These are phyloP conservation scores for Thalassiosira livingstoniorum DNA, from an alignment of 352 stramenopile genomes.

Conservation along the genomic window DNA sequence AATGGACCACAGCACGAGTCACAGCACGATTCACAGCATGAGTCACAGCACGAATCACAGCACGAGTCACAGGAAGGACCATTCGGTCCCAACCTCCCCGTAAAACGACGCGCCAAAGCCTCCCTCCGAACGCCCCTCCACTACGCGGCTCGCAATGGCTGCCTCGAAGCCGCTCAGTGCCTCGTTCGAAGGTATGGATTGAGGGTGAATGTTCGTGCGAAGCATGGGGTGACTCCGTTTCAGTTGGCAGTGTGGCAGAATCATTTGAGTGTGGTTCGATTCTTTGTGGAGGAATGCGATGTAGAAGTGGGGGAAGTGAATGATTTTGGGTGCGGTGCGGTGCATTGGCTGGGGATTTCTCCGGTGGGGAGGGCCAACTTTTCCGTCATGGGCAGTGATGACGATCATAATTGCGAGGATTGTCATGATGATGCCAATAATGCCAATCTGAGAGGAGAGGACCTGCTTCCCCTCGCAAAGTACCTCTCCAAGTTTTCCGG, in stretches of 20 bases:
- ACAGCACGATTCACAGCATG: no score
- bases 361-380: constrained; percentile 44
- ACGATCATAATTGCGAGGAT: neutral
- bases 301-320: constrained; percentile 65
- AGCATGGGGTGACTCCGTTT: constrained; percentile 79
- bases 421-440: constrained; percentile 20
- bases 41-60: neutral
- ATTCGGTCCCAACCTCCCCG: neutral
- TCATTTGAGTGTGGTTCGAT: constrained; percentile 67
- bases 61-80: neutral
- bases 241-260: constrained; percentile 87
- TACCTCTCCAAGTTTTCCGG: constrained; percentile 66
- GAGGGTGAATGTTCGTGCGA: constrained; percentile 54
- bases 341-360: constrained; percentile 83
- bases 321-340: constrained; percentile 78
- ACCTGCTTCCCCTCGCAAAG: constrained; percentile 66
- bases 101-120: constrained; percentile 13
- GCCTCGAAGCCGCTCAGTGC: constrained; percentile 55
- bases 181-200: constrained; percentile 63
- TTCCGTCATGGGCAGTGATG: neutral
- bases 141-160: constrained; percentile 80
- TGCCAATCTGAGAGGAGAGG: constrained; percentile 44
- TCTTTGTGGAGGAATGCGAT: constrained; percentile 57
- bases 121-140: constrained; percentile 76
- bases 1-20: neutral